Evolutionary conservation across 371 early-diverging fungal genomes (phyloP).

Genomic region (Apophysomyces elegans): DNA sequence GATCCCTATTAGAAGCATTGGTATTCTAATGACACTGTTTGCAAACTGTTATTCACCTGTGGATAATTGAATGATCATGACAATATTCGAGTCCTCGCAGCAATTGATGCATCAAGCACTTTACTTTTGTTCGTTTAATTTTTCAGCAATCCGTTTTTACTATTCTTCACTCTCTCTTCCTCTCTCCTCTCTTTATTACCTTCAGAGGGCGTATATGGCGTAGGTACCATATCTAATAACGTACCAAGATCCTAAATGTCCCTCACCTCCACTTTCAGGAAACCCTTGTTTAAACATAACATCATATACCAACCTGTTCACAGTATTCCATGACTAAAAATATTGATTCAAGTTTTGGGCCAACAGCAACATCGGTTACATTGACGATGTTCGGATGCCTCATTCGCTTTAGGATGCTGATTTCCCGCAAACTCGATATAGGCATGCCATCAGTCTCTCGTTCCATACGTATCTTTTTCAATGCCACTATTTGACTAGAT

Average conservation of each 20-base stretch:
- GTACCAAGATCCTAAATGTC: conserved; percentile 67
- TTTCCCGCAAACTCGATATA: conserved; percentile 88
- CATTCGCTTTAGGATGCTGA: conserved; percentile 85
- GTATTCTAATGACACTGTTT: background rate
- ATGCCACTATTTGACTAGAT: conserved; percentile 79
- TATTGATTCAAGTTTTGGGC: conserved; percentile 65
- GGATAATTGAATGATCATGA: conserved; percentile 77
- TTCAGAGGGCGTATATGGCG: conserved; percentile 66
- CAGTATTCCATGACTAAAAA: conserved; percentile 84
- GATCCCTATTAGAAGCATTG: conserved; percentile 54
- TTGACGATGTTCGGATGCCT: conserved; percentile 87
- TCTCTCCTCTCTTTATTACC: conserved; percentile 30
- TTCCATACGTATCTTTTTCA: conserved; percentile 90
- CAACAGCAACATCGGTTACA: conserved; percentile 81
- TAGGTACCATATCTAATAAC: conserved; percentile 63
- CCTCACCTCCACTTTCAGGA: background rate
- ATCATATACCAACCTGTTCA: conserved; percentile 56
- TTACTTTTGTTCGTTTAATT: conserved; percentile 52
- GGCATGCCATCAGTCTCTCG: conserved; percentile 84
- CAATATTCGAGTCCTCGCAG: conserved; percentile 78
- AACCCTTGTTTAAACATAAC: background rate
- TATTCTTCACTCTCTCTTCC: background rate
- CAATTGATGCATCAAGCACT: conserved; percentile 82
- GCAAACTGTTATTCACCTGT: conserved; percentile 51
- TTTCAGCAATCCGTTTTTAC: too few relatives aligned